Evolutionary conservation across 1,284 basidiomycete genomes (phyloP), one percentile per base, ranked within the genome.

Genomic region (Tausonia pullulans): DNA sequence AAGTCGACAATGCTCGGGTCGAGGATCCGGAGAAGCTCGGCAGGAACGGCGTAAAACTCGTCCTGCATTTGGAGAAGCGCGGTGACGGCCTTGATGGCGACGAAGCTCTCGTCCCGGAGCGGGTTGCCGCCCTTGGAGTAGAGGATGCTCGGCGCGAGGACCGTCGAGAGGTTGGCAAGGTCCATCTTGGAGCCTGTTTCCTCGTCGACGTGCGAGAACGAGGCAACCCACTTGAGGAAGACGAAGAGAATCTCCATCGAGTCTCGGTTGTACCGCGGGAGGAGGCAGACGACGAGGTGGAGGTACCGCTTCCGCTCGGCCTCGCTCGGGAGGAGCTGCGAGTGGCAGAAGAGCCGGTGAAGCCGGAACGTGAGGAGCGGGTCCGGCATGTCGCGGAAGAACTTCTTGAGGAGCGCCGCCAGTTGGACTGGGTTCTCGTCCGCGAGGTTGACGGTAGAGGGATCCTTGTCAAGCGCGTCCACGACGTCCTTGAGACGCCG

Each of bases 171-270:
- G 74, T 99, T 99, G 48, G 83, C 83, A 60, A 98, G 79, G 76
- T 99, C 95, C 95, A 99, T 99, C 79, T 95, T 95, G 79, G 90
- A 94, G 50, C 95, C 95, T 0, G 95, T 98, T 75, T 95, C 92
- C 72, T 95, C 94, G 74, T 98, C 95, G 77, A 96, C 85, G 77
- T 98, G 94, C 56, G 95, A 93, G 76, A 99, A 99, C 4, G 92
- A 95, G 5, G 95, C 95, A 2, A 99, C 95, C 96, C 96, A 99
- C 76, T 96, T 95, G 70, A 99, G 81, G 79, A 99, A 99, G 16
- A 97, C 93, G 73, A 97, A 98, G 55, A 99, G 79, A 58, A 97
- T 92, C 77, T 99, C 95, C 84, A 97, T 85, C 41, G 94, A 97
- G 76, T 99, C 96, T 68, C 96, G 85, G 74, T 99, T 92, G 64